Conservation (phyloP, 1,284 basidiomycete genomes). For the Leccinum cinnamomeum region DNA sequence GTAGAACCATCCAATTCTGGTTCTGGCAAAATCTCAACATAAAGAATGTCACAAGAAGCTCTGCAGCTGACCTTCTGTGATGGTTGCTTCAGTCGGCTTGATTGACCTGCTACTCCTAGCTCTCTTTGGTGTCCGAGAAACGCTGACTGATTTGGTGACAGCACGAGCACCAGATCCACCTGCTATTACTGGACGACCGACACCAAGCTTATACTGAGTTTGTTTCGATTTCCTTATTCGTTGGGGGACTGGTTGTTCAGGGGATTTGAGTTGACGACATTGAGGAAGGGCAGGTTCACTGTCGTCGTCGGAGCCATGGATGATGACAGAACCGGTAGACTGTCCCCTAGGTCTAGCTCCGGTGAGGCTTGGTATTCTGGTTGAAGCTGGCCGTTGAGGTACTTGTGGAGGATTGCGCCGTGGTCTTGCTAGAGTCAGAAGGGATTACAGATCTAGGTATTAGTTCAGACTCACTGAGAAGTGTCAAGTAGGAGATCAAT, state of each 20-base stretch:
- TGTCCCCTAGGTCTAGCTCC: constrained; percentile 37
- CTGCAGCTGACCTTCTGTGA: constrained; percentile 50
- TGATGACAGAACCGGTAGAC: constrained; percentile 46
- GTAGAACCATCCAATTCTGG: constrained; percentile 33
- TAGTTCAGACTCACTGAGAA: constrained; percentile 38
- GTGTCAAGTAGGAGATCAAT: constrained; percentile 70
- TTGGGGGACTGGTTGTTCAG: constrained; percentile 33
- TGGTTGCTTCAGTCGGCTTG: constrained; percentile 55
- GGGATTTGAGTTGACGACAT: constrained; percentile 22
- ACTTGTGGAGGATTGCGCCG: constrained; percentile 30
- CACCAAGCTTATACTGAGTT: constrained; percentile 64
- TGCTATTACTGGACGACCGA: constrained; percentile 64
- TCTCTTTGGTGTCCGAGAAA: constrained; percentile 47
- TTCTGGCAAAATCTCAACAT: constrained; percentile 29
- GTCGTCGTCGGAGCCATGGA: constrained; percentile 54
- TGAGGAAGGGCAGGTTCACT: constrained; percentile 34
- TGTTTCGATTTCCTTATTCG: constrained; percentile 69
- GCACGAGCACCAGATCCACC: constrained; percentile 63
- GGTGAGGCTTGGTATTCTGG: constrained; percentile 39
- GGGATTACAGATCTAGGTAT: constrained; percentile 2
- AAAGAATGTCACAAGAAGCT: background rate
- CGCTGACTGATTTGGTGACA: constrained; percentile 56
- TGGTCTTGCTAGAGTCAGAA: constrained; percentile 25
- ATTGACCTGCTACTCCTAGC: constrained; percentile 49
- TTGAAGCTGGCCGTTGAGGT: constrained; percentile 45